Percentiles rank a stretch among this genome's conserved stretches.
Evolutionary conservation across 805 yeast genomes (phyloP).

Genomic region (Nadsonia fulvescens): DNA sequence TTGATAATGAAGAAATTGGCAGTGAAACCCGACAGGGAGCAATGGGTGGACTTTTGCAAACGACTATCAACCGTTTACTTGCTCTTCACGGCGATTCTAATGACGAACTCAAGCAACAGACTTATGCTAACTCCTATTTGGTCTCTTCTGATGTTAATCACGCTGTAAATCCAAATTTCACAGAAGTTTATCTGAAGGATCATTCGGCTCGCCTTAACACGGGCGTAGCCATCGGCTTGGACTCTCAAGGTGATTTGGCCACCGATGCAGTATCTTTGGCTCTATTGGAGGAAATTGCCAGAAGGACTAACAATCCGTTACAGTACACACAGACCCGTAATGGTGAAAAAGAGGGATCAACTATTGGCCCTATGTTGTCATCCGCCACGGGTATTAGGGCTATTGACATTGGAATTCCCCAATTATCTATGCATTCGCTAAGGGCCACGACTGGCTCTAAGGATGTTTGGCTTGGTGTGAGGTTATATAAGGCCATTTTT

Average conservation of each 20-base stretch:
- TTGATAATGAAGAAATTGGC: constrained; percentile 76
- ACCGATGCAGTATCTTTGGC: constrained; percentile 63
- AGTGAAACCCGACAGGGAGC: constrained; percentile 70
- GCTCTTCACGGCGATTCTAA: constrained; percentile 14
- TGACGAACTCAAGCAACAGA: constrained; percentile 21
- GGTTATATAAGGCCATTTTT: constrained; percentile 56
- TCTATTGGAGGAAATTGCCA: constrained; percentile 51
- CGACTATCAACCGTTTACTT: constrained; percentile 33
- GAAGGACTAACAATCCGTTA: constrained; percentile 39
- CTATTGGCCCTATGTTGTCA: constrained; percentile 51
- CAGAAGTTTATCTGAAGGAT: constrained; percentile 44
- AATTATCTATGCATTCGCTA: constrained; percentile 72
- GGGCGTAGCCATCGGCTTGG: constrained; percentile 54
- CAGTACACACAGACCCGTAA: constrained; percentile 78
- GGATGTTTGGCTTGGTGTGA: constrained; percentile 58
- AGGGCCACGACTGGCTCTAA: constrained; percentile 65
- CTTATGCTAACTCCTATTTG: constrained; percentile 59
- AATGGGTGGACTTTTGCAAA: constrained; percentile 54
- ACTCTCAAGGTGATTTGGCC: constrained; percentile 71
- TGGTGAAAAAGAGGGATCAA: constrained; percentile 73
- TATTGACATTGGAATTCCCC: constrained; percentile 68
- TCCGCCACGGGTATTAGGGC: constrained; percentile 28
- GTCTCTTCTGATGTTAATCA: constrained; percentile 77
- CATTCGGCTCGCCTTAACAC: constrained; percentile 69
- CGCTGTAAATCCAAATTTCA: constrained; percentile 55